These are phyloP conservation scores for Paramecium sonneborni DNA, from an alignment of 73 alveolate species.

Conservation along the genomic window DNA sequence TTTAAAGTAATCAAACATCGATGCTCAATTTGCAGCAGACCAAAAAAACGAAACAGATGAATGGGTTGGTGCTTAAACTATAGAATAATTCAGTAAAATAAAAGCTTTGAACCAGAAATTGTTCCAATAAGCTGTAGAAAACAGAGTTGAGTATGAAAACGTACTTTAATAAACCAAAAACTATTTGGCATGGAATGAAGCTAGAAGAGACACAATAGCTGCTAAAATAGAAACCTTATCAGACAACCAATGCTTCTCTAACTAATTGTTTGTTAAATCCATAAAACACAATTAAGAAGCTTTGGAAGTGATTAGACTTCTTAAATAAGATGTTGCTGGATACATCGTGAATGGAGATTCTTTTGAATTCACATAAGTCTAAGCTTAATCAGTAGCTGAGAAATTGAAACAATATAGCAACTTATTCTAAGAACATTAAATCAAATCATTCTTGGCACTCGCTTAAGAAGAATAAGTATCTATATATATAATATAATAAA, in stretches of 20 bases:
- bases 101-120: background rate
- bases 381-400: constrained; percentile 35
- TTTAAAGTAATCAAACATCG: constrained; percentile 32
- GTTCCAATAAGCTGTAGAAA: background rate
- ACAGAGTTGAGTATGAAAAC: constrained; percentile 29
- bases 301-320: constrained; percentile 47
- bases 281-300: constrained; percentile 51
- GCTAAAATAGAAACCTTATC: constrained; percentile 21
- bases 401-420: constrained; percentile 27
- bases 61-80: constrained; percentile 44
- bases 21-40: constrained; percentile 52
- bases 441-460: constrained; percentile 42
- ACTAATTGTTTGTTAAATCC: constrained; percentile 54
- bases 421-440: constrained; percentile 34
- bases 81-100: constrained; percentile 14
- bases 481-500: background rate
- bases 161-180: constrained; percentile 24
- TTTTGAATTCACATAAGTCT: background rate
- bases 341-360: constrained; percentile 48
- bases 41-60: constrained; percentile 44
- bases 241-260: constrained; percentile 46
- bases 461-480: constrained; percentile 44
- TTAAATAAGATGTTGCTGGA: constrained; percentile 58
- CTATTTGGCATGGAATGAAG: constrained; percentile 60
- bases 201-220: constrained; percentile 23